Conservation (phyloP, 768 basidiomycete genomes). For the Boletus pseudopeckii region DNA sequence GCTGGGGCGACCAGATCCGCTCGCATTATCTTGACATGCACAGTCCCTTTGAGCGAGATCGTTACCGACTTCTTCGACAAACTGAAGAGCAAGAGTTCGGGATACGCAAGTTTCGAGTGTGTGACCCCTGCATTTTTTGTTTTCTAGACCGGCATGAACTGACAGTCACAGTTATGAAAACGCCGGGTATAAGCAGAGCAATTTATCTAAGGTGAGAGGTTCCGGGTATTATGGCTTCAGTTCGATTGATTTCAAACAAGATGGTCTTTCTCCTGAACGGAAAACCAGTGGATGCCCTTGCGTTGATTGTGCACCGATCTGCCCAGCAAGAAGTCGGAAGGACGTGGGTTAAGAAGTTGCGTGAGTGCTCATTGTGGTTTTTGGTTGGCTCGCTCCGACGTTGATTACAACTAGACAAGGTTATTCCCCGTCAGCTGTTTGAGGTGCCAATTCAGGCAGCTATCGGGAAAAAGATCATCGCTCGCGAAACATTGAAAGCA, state of each 20-base stretch:
- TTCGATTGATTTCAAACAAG: conserved; percentile 36
- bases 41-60: conserved; percentile 86
- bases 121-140: conserved; percentile 25
- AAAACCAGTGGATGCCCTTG: conserved; percentile 89
- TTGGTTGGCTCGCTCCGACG: not conserved
- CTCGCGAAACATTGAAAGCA: conserved; percentile 84
- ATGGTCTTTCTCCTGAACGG: conserved; percentile 89
- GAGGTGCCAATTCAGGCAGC: conserved; percentile 96
- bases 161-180: conserved; percentile 79
- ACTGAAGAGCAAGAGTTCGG: conserved; percentile 88
- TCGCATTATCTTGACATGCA: conserved; percentile 78
- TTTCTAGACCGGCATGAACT: not conserved
- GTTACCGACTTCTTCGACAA: conserved; percentile 95
- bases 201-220: conserved; percentile 73
- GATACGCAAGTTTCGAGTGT: conserved; percentile 90
- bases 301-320: conserved; percentile 85
- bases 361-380: conserved; percentile 43
- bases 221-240: not conserved
- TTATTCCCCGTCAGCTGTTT: conserved; percentile 89
- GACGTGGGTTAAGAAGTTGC: conserved; percentile 88
- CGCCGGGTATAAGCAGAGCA: conserved; percentile 78
- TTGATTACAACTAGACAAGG: conserved; percentile 56
- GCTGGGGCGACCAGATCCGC: conserved; percentile 36
- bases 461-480: conserved; percentile 81
- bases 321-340: conserved; percentile 71